Conservation (phyloP, 2,329 filamentous ascomycete species). For the Niveomyces coronatus region DNA sequence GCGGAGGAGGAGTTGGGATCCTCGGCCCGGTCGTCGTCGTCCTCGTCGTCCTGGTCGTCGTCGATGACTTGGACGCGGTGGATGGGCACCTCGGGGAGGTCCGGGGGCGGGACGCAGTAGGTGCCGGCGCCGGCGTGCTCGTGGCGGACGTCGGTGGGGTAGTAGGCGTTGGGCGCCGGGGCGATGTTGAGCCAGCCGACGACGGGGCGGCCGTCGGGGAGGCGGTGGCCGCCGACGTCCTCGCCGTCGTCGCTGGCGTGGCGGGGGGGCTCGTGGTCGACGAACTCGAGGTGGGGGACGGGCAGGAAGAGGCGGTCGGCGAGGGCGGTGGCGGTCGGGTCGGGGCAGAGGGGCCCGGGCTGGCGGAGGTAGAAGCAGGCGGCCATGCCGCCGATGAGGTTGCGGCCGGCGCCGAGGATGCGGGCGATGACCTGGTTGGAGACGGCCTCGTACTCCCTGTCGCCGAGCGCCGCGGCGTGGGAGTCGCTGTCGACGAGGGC, state of each 20-base stretch:
- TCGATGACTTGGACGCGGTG: conserved; percentile 2
- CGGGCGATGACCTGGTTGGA: background rate
- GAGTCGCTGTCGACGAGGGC: conserved; percentile 32
- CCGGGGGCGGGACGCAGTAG: background rate
- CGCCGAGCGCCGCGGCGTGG: background rate
- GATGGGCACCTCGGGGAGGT: background rate
- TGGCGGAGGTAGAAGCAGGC: background rate
- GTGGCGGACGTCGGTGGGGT: background rate
- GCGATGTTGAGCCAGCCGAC: no score
- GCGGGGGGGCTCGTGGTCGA: no score
- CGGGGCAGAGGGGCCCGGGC: background rate
- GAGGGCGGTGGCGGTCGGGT: no score
- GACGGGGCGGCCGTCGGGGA: no score
- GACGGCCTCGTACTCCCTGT: background rate
- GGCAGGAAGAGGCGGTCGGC: conserved; percentile 4
- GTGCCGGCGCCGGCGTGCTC: conserved; percentile 2
- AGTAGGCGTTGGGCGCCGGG: background rate
- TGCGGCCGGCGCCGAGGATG: background rate
- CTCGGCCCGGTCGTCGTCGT: no score
- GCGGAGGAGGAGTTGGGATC: no score
- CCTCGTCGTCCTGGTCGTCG: background rate
- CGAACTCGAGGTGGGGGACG: background rate
- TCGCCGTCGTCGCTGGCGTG: background rate
- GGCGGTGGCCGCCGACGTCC: no score
- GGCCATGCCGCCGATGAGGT: background rate